These are phyloP conservation scores for Dalechampia spathulata DNA, from an alignment of 441 rosid genomes.

Conservation along the genomic window DNA sequence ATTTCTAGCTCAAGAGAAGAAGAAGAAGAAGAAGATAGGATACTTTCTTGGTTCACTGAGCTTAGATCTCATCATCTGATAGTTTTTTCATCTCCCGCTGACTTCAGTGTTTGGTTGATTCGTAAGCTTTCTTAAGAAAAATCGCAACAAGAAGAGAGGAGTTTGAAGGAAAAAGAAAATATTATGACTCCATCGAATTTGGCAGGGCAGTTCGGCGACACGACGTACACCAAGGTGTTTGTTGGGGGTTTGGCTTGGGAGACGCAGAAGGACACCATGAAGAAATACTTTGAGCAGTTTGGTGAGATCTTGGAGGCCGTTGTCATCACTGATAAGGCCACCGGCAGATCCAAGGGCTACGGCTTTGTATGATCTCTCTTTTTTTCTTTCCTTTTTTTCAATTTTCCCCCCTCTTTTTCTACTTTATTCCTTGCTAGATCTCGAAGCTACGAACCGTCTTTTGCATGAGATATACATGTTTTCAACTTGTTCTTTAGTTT, in stretches of 20 bases:
- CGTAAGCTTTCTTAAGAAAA: constrained; percentile 2
- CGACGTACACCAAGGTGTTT: constrained; percentile 84
- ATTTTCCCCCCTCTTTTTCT: background rate
- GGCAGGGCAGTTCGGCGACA: constrained; percentile 65
- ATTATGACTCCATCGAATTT: constrained; percentile 41
- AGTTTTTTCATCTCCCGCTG: too few species aligned
- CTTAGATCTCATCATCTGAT: too few species aligned
- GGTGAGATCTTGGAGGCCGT: constrained; percentile 95
- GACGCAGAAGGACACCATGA: constrained; percentile 81
- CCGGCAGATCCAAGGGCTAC: constrained; percentile 96
- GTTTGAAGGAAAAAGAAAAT: background rate
- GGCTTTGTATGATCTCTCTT: constrained; percentile 71
- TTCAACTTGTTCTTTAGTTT: background rate
- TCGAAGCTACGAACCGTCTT: too few species aligned
- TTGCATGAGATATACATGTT: too few species aligned
- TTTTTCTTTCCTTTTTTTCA: too few species aligned
- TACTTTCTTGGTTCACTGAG: too few species aligned
- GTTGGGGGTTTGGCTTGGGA: constrained; percentile 99
- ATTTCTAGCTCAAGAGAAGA: background rate
- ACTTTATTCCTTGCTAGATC: background rate
- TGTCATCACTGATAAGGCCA: constrained; percentile 83
- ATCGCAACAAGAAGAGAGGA: background rate
- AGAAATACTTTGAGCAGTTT: constrained; percentile 68
- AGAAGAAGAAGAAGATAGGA: too few species aligned
- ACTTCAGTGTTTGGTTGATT: constrained; percentile 2